Evolutionary conservation across 768 basidiomycete species (phyloP).

Genomic region (Boletellus sp.): DNA sequence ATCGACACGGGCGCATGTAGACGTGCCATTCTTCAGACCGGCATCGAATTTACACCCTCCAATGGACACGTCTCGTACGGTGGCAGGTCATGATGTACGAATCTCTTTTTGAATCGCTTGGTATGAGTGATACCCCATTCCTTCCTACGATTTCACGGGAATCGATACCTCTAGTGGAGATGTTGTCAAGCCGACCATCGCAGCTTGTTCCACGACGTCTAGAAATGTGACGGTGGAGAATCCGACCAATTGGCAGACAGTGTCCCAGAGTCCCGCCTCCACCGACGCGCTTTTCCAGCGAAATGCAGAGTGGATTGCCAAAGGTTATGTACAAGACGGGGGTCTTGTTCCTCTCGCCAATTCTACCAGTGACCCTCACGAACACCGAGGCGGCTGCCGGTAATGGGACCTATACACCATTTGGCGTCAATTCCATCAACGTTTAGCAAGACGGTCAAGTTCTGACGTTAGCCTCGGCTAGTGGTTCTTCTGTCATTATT

Average conservation of each 20-base stretch:
- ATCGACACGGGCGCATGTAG: not conserved
- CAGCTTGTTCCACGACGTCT: not conserved
- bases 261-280: not conserved
- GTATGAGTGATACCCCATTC: not conserved
- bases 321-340: not conserved
- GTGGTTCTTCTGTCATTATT: not conserved
- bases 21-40: not conserved
- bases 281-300: not conserved
- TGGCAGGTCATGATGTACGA: not conserved
- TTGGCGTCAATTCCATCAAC: not conserved
- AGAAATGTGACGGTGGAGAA: not conserved
- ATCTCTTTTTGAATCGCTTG: not conserved
- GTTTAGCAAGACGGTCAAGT: not conserved
- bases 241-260: not conserved
- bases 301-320: constrained; percentile 2
- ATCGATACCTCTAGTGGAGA: not conserved
- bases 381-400: not conserved
- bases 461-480: not conserved
- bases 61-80: not conserved
- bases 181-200: not conserved
- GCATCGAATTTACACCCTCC: not conserved
- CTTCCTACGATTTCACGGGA: not conserved
- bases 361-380: constrained; percentile 1
- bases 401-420: not conserved
- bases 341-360: not conserved